A percentile compares a stretch with the other conserved stretches of the same genome.
phyloP scores from a whole-genome alignment of 1,284 basidiomycete genomes.

The Omphalotus olearius region DNA sequence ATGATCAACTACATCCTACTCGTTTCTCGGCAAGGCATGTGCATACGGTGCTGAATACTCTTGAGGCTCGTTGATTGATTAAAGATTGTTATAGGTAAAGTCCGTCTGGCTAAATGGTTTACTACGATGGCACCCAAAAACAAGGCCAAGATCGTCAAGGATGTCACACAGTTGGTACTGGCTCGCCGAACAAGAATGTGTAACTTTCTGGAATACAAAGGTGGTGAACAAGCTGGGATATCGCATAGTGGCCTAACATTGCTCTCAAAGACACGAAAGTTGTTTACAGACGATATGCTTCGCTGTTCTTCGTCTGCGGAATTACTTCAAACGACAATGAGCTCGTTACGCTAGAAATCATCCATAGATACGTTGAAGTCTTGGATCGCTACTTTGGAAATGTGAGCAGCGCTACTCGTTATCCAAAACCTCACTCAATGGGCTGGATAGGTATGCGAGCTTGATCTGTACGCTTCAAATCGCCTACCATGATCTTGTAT shows the following conservation, averaged over 20 bases:
- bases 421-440: background rate
- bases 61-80: background rate
- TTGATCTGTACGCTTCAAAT: conserved; percentile 71
- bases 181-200: conserved; percentile 97
- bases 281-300: conserved; percentile 96
- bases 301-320: conserved; percentile 96
- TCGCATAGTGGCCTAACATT: no score
- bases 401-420: conserved; percentile 42
- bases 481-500: conserved; percentile 1
- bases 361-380: conserved; percentile 99
- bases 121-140: conserved; percentile 91
- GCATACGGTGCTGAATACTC: conserved; percentile 21
- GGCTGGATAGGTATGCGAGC: conserved; percentile 79
- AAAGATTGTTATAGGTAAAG: conserved; percentile 68
- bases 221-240: conserved; percentile 37
- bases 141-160: conserved; percentile 98
- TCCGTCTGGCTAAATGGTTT: conserved; percentile 98
- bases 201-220: conserved; percentile 99
- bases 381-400: conserved; percentile 99
- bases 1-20: conserved; percentile 91
- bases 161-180: conserved; percentile 97
- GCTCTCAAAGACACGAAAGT: conserved; percentile 79
- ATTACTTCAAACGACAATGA: conserved; percentile 89
- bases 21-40: conserved; percentile 82
- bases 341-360: conserved; percentile 92